Evolutionary conservation across 83 land plant genomes (phyloP).

Genomic region (Picea abies): DNA sequence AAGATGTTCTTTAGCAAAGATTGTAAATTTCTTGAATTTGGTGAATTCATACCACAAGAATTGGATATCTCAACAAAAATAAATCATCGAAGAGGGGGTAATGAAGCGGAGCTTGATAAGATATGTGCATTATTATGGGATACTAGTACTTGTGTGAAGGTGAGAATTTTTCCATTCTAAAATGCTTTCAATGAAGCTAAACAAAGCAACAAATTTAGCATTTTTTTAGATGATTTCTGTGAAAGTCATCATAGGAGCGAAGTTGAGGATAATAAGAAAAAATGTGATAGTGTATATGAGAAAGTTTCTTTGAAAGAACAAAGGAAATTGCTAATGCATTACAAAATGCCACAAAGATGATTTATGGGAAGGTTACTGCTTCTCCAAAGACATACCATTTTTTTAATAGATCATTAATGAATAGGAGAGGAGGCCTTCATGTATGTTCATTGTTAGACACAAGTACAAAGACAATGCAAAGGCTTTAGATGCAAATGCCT

Average conservation of each 20-base stretch:
- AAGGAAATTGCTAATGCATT: slow-evolving; percentile 57
- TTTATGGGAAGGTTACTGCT: slow-evolving; percentile 62
- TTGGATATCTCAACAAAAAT: neutral
- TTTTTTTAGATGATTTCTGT: neutral
- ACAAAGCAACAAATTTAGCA: neutral
- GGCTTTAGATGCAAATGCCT: neutral
- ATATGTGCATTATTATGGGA: neutral
- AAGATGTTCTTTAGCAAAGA: slow-evolving; percentile 1
- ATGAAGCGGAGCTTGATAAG: neutral
- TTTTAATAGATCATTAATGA: slow-evolving; percentile 27
- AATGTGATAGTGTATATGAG: neutral
- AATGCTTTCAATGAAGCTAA: neutral
- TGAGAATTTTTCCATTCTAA: neutral
- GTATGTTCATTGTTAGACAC: slow-evolving; percentile 30
- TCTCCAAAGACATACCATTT: neutral
- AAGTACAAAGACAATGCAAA: neutral
- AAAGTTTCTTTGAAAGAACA: neutral
- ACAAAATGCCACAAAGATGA: slow-evolving; percentile 84
- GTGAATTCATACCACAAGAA: neutral
- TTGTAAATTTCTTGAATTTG: neutral
- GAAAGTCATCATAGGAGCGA: neutral
- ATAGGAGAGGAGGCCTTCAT: slow-evolving; percentile 32
- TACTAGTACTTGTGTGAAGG: neutral
- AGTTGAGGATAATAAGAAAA: neutral
- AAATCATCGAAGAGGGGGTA: neutral